These are phyloP conservation scores for Dipteronia dyeriana DNA, from an alignment of 345 rosid species.

Conservation along the genomic window DNA sequence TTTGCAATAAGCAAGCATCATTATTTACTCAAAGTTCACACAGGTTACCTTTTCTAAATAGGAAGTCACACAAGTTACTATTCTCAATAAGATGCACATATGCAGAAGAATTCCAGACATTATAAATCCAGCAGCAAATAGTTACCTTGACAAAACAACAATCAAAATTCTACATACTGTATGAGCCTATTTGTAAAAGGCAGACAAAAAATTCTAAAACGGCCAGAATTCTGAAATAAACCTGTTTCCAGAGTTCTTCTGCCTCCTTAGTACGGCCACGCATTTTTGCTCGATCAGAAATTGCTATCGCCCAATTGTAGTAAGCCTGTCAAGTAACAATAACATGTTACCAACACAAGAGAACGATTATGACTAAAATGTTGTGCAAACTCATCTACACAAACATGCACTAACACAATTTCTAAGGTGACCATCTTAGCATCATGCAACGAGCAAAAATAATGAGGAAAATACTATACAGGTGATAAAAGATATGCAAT, in stretches of 20 bases:
- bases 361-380: not conserved
- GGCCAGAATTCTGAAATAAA: constrained; percentile 23
- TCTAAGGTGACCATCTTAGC: not conserved
- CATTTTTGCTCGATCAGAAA: constrained; percentile 98
- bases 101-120: not conserved
- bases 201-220: not conserved
- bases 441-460: not conserved
- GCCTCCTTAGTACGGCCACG: constrained; percentile 99
- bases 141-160: constrained; percentile 1
- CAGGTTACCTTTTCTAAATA: no score
- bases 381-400: not conserved
- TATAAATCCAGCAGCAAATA: not conserved
- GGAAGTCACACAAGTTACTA: not conserved
- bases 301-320: constrained; percentile 99
- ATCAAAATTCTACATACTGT: constrained; percentile 7
- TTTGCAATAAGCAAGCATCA: not conserved
- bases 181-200: not conserved
- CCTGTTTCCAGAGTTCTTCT: constrained; percentile 98
- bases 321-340: constrained; percentile 67
- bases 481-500: not conserved
- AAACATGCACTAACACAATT: not conserved
- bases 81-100: not conserved
- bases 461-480: not conserved
- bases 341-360: constrained; percentile 4
- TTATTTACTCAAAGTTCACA: not conserved